Evolutionary conservation across 768 basidiomycete genomes (phyloP), one percentile per base, ranked within the genome.

Genomic region (Lepiota brunneoincarnata): DNA sequence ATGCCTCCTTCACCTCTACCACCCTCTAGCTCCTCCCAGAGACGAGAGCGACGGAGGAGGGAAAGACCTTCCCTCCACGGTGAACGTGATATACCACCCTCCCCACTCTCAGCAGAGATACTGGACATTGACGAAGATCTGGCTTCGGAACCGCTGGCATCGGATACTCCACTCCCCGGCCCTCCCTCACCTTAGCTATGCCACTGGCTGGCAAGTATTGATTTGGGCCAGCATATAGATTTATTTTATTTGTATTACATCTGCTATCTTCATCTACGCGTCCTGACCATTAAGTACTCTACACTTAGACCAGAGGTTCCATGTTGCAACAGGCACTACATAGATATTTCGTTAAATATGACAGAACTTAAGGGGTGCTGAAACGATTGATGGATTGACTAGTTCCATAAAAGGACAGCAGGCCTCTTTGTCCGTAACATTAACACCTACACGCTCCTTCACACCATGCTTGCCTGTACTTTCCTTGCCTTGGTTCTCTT

Each of bases 1-100:
- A 66, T 68, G 11, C 74, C 83, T 10, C 68, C 74, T 15, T 77
- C 84, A 7, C 79, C 82, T n/a, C 74, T 77, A 15, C 74, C 77
- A 17, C 72, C 75, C 11, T 61, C 70, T 28, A 58, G 72, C 4
- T 55, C 63, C n/a, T 60, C 70, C 10, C 75, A 72, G 58, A 66
- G 79, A 55, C 59, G 71, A 36, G 63, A 75, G 40, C 64, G 75
- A 59, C 69, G 73, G 44, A 67, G 71, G 55, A 69, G 37, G 71
- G 71, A 46, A 62, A 59, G 35, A 57, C 56, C n/a, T 53, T 63
- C 36, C 59, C 39, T 47, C 21, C 53, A 65, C 24, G 56, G 47
- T 24, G 67, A 62, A 4, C 57, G 63, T 24, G 71, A 72, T 17
- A 54, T 65, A 12, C 67, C 67, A 14, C 65, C 64, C 11, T 72